phyloP scores from a whole-genome alignment of 1,139 yeast species.

The Arxiozyma slooffiae region DNA sequence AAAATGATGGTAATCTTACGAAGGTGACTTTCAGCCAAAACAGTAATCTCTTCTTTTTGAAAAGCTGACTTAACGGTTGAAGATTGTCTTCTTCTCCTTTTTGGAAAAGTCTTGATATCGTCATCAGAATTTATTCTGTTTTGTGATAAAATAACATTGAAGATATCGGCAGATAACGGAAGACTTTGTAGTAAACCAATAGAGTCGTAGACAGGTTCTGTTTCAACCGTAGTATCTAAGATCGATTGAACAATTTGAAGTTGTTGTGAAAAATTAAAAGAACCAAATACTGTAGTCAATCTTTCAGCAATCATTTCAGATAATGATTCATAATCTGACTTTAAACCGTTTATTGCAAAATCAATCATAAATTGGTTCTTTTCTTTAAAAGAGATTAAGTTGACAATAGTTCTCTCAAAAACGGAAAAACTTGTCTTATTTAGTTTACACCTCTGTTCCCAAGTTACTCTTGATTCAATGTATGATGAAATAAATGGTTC shows the following conservation, averaged over 20 bases:
- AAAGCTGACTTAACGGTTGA: slow-evolving; percentile 67
- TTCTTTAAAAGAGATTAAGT: slow-evolving; percentile 50
- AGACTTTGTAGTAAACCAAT: slow-evolving; percentile 44
- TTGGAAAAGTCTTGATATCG: slow-evolving; percentile 40
- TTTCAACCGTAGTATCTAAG: slow-evolving; percentile 44
- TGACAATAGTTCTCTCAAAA: slow-evolving; percentile 48
- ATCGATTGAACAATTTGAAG: slow-evolving; percentile 48
- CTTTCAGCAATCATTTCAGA: slow-evolving; percentile 44
- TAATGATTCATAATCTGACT: slow-evolving; percentile 42
- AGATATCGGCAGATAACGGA: slow-evolving; percentile 37
- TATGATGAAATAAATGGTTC: slow-evolving; percentile 35
- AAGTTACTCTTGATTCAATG: slow-evolving; percentile 35
- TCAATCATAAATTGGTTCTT: slow-evolving; percentile 46
- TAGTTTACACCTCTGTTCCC: slow-evolving; percentile 38
- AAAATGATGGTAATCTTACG: slow-evolving; percentile 68
- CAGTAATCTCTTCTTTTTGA: slow-evolving; percentile 60
- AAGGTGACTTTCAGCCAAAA: slow-evolving; percentile 67
- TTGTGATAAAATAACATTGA: slow-evolving; percentile 39
- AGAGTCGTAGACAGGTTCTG: slow-evolving; percentile 43
- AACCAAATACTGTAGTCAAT: slow-evolving; percentile 44
- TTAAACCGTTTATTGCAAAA: slow-evolving; percentile 48
- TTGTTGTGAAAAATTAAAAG: slow-evolving; percentile 50
- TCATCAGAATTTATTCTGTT: slow-evolving; percentile 39
- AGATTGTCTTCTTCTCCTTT: slow-evolving; percentile 67
- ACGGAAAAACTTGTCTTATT: slow-evolving; percentile 42